These are phyloP conservation scores for Astrephomene gubernaculifera DNA, from an alignment of 139 green algal genomes.

Conservation along the genomic window DNA sequence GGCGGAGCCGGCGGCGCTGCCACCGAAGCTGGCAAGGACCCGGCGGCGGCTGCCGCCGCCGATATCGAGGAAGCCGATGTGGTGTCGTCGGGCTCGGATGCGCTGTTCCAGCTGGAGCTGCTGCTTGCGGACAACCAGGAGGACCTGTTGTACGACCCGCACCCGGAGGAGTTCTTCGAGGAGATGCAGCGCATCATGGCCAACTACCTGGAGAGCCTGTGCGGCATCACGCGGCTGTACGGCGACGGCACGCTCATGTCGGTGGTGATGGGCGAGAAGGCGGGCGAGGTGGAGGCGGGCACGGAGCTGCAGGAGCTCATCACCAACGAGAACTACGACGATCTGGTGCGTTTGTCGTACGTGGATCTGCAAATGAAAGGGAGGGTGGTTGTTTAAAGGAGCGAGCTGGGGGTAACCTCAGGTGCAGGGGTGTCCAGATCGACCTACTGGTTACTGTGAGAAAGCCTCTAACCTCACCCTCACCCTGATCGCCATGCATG, in stretches of 20 bases:
- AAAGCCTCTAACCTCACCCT: too few species aligned
- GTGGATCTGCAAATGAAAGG: too few species aligned
- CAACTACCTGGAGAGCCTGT: constrained; percentile 64
- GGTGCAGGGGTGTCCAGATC: too few species aligned
- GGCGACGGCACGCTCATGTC: constrained; percentile 52
- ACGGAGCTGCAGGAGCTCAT: constrained; percentile 80
- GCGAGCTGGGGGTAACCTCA: too few species aligned
- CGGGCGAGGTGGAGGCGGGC: constrained; percentile 61
- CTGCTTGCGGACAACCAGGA: constrained; percentile 60
- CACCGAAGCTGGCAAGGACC: background rate
- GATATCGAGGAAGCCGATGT: too few species aligned
- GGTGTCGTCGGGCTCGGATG: too few species aligned
- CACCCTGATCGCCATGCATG: too few species aligned
- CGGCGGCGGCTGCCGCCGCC: background rate
- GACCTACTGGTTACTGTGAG: too few species aligned
- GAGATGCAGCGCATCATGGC: constrained; percentile 54
- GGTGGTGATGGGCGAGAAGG: constrained; percentile 62
- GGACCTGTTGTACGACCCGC: constrained; percentile 62
- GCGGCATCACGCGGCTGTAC: constrained; percentile 63
- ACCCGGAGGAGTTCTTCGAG: constrained; percentile 58
- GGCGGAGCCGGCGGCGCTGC: background rate
- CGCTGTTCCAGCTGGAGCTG: constrained; percentile 76
- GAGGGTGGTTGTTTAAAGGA: too few species aligned
- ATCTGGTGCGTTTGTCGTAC: constrained; percentile 72
- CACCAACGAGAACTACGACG: constrained; percentile 62